Percentiles rank a stretch among this genome's conserved stretches.
These are phyloP conservation scores for Chrysoporthe cubensis DNA, from an alignment of 2,329 filamentous ascomycete genomes.

Conservation along the genomic window DNA sequence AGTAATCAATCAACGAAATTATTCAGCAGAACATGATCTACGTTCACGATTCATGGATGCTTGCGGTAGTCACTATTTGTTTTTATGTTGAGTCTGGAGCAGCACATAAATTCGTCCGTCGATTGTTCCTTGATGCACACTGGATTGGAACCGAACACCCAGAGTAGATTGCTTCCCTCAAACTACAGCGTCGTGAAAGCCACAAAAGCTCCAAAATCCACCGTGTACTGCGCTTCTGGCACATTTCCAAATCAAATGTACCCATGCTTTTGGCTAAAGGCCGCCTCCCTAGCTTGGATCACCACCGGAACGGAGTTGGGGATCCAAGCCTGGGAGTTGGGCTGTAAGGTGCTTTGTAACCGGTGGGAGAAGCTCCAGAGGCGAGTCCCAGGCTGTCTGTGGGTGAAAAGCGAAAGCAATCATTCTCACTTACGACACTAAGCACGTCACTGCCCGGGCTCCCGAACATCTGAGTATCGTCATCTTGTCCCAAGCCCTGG, in stretches of 20 bases:
- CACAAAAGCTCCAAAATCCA: background rate
- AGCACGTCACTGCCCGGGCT: too few species aligned
- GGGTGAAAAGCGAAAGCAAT: background rate
- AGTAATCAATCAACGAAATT: background rate
- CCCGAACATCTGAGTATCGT: too few species aligned
- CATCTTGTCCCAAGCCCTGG: too few species aligned
- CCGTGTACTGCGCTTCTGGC: background rate
- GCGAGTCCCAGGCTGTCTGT: background rate
- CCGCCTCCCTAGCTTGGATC: background rate
- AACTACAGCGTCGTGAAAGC: background rate
- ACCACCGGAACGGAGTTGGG: background rate
- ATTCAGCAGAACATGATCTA: too few species aligned
- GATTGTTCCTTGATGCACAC: too few species aligned
- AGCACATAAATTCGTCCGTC: too few species aligned
- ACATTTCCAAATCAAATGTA: background rate
- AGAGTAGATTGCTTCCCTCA: too few species aligned
- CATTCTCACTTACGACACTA: background rate
- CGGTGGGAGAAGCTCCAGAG: background rate
- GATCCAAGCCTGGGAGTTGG: background rate
- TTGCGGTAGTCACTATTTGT: too few species aligned
- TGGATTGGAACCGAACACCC: too few species aligned
- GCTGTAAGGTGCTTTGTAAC: background rate
- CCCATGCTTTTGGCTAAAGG: background rate
- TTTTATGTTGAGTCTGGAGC: too few species aligned
- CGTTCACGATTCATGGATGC: too few species aligned